Conservation (phyloP, 768 basidiomycete genomes). For the Leccinum incarnatum region DNA sequence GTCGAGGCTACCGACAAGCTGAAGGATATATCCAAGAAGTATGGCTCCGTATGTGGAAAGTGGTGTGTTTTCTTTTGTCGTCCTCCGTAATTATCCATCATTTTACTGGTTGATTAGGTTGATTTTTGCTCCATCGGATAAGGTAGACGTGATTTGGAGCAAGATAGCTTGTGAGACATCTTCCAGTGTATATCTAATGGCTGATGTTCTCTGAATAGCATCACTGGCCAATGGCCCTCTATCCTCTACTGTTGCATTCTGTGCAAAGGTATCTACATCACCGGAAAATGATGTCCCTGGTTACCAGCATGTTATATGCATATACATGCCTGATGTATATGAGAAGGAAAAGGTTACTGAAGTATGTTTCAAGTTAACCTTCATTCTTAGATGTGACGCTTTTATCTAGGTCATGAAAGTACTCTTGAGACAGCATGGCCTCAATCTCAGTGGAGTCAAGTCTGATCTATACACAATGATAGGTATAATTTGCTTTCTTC, state of each 20-base stretch:
- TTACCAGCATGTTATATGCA: slow-evolving; percentile 63
- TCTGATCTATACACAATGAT: slow-evolving; percentile 65
- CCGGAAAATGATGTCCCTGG: slow-evolving; percentile 45
- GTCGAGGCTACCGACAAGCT: slow-evolving; percentile 54
- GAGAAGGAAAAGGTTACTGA: slow-evolving; percentile 57
- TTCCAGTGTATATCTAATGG: background rate
- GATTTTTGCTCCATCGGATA: slow-evolving; percentile 59
- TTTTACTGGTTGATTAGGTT: slow-evolving; percentile 45
- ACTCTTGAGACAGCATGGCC: slow-evolving; percentile 61
- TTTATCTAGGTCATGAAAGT: slow-evolving; percentile 58
- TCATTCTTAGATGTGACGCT: background rate
- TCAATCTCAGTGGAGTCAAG: slow-evolving; percentile 67
- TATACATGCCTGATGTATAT: slow-evolving; percentile 72
- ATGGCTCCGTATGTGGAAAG: slow-evolving; percentile 61
- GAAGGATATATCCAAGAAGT: slow-evolving; percentile 54
- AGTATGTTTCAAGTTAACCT: slow-evolving; percentile 31
- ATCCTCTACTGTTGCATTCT: slow-evolving; percentile 50
- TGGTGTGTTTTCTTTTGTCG: slow-evolving; percentile 43
- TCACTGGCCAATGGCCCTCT: slow-evolving; percentile 66
- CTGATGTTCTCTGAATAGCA: slow-evolving; percentile 33
- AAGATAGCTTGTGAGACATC: slow-evolving; percentile 53
- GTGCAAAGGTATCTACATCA: slow-evolving; percentile 67
- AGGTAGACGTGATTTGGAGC: slow-evolving; percentile 62
- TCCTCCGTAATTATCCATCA: background rate
- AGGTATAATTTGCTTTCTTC: slow-evolving; percentile 36